Base-by-base conservation (phyloP, 805 yeast species). In the Pichia kluyveri region DNA sequence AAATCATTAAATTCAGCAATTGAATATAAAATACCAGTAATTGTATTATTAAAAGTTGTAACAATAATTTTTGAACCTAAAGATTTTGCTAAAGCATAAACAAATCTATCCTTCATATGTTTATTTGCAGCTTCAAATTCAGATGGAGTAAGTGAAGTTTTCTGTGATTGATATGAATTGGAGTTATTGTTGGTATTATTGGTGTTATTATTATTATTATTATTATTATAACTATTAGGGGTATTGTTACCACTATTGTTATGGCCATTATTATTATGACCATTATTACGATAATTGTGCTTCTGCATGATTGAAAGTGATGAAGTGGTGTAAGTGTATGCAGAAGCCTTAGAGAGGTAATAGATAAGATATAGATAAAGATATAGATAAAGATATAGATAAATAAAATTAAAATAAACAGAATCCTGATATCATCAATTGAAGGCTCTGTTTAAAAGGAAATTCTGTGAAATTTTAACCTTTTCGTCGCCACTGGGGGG, bases 61-160 rank as follows among this genome's bases (percentile, higher is more conserved):
- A 79, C 82, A 14, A 69, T 69, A 12, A 77, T 79, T 31, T 68
- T 67, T 31, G 75, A 69, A 18, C 95, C 86, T 40, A 83, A 67
- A 8, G 88, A 69, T 52, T 77, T 77, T 38, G 77, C 70, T 41
- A 84, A 63, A 43, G 82, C 68, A 53, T 63, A 80, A 42, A 75
- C 59, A 48, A 82, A 66, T 47, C 86, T 71, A 54, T 82, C 86
- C 54, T 73, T 70, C 73, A 77, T 65, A 43, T 65, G 66, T 44
- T 57, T 60, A 23, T 55, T 48, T 3, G 61, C 56, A 10, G 51
- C 44, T 36, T 61, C 65, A 30, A 70, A 58, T 48, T 63, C 62
- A 47, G 50, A 51, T 14, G 37, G 37, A 7, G 57, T 5, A 4
- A 18, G 15, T 5, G 23, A 52, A 4, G 60, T 19, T 14, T 14